A percentile compares a stretch with the other conserved stretches of the same genome.
These are phyloP conservation scores for Phytophthora pseudosyringae DNA, from an alignment of 352 stramenopile genomes.

Conservation along the genomic window DNA sequence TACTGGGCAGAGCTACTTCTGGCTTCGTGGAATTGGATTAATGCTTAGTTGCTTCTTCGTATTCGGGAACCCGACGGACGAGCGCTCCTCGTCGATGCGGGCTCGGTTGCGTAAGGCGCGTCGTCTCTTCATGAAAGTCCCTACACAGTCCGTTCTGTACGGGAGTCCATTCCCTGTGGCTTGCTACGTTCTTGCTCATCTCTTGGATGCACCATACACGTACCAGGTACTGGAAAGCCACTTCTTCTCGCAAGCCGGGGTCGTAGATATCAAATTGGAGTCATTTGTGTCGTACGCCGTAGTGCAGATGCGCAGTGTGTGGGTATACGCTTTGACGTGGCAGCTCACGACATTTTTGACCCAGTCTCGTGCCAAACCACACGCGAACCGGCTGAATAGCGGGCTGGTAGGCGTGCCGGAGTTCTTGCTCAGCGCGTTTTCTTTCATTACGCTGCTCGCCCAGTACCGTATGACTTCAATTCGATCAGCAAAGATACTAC, in stretches of 20 bases:
- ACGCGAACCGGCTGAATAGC: conserved; percentile 3
- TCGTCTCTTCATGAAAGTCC: conserved; percentile 43
- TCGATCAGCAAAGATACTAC: conserved; percentile 21
- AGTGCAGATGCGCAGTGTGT: conserved; percentile 57
- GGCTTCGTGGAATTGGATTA: conserved; percentile 32
- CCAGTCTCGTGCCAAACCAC: not conserved
- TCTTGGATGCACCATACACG: conserved; percentile 46
- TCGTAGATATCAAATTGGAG: conserved; percentile 25
- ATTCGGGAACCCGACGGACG: not conserved
- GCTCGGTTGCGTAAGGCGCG: conserved; percentile 9
- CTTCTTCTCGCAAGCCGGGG: conserved; percentile 37
- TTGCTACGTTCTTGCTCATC: conserved; percentile 53
- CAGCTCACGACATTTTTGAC: conserved; percentile 13
- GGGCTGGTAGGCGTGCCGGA: conserved; percentile 40
- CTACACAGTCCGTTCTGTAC: conserved; percentile 59
- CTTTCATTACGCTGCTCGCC: conserved; percentile 33
- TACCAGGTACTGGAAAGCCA: conserved; percentile 41
- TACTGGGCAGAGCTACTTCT: conserved; percentile 50
- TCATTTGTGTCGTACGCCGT: conserved; percentile 38
- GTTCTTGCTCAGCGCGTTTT: conserved; percentile 43
- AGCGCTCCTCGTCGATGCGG: not conserved
- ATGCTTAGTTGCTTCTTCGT: conserved; percentile 33
- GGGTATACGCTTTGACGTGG: conserved; percentile 42
- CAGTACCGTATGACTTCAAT: conserved; percentile 39
- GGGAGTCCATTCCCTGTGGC: conserved; percentile 47